Evolutionary conservation across 495 filamentous ascomycete species (phyloP).

Genomic region (Jackrogersella minutella): DNA sequence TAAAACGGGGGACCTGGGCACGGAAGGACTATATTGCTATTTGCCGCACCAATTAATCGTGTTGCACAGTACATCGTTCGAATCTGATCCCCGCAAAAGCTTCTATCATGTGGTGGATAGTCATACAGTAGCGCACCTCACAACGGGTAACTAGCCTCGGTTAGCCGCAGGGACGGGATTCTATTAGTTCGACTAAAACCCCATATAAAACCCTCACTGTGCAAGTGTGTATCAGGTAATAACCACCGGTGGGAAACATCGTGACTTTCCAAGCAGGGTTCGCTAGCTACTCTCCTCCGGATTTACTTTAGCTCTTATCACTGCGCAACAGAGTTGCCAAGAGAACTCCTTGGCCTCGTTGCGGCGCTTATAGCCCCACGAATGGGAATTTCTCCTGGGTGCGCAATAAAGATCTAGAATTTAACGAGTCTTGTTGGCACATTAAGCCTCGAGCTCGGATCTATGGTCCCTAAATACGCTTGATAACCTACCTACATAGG

Average conservation of each 20-base stretch:
- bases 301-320: slow-evolving; percentile 23
- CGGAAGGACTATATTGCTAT: slow-evolving; percentile 15
- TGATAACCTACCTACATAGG: no score
- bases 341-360: not conserved
- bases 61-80: slow-evolving; percentile 18
- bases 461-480: slow-evolving; percentile 11
- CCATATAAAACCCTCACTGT: not conserved
- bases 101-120: slow-evolving; percentile 29
- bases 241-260: slow-evolving; percentile 1
- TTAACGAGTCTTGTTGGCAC: slow-evolving; percentile 6
- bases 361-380: slow-evolving; percentile 27
- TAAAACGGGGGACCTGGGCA: slow-evolving; percentile 32
- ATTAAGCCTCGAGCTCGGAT: slow-evolving; percentile 32
- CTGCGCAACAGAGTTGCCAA: not conserved
- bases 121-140: slow-evolving; percentile 30
- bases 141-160: slow-evolving; percentile 26
- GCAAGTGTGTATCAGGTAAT: not conserved
- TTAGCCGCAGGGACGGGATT: slow-evolving; percentile 19
- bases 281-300: not conserved
- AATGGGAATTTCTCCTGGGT: slow-evolving; percentile 14
- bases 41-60: slow-evolving; percentile 39
- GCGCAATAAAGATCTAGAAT: slow-evolving; percentile 19
- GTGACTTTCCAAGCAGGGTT: slow-evolving; percentile 16
- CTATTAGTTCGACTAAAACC: slow-evolving; percentile 5
- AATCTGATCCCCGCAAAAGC: slow-evolving; percentile 29